Evolutionary conservation across 306 rosid genomes (phyloP), one percentile per base, ranked within the genome.

Genomic region (Lathyrus tuberosus): DNA sequence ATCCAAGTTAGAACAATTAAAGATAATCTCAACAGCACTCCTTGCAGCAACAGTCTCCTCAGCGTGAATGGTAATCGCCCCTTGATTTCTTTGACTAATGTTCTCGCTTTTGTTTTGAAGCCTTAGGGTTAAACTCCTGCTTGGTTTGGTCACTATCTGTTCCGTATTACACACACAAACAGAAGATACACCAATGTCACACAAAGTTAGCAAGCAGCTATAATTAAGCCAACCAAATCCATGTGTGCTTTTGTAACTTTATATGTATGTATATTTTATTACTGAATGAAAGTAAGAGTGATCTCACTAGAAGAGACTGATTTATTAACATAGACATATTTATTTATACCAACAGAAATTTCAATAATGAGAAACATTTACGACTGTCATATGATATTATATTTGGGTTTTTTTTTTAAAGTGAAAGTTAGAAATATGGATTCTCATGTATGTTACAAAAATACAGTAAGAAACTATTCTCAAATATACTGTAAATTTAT

Each of bases 31-130:
- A 43, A 85, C 76, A 63, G 65, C 82, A 65, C 85, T 90, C 80
- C 62, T 90, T 12, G 98, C 80, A 69, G 88, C 81, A 80, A 82
- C 62, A n/a, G 84, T 77, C 81, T 93, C 96, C 84, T 93, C 98
- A 16, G 91, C 90, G 5, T 31, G 35, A 31, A 31, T 31, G 35
- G 35, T 31, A 31, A 31, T 31, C 35, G 83, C 18, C 11, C 98
- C 97, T 3, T 66, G 62, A 69, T 78, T 89, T 76, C 78, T 82
- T 62, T 24, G 37, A 74, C 79, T 68, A 16, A 61, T 79, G 65
- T 1, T 69, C 67, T 86, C 77, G 11, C 62, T 76, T 69, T 38
- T 72, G 69, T 51, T 69, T 59, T 74, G 79, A 17, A 93, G 93
- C 65, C 72, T 74, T 24, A 88, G 22, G 38, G 85, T 81, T 63